These are phyloP conservation scores for Cerioporus squamosus DNA, from an alignment of 1,284 basidiomycete species.

Conservation along the genomic window DNA sequence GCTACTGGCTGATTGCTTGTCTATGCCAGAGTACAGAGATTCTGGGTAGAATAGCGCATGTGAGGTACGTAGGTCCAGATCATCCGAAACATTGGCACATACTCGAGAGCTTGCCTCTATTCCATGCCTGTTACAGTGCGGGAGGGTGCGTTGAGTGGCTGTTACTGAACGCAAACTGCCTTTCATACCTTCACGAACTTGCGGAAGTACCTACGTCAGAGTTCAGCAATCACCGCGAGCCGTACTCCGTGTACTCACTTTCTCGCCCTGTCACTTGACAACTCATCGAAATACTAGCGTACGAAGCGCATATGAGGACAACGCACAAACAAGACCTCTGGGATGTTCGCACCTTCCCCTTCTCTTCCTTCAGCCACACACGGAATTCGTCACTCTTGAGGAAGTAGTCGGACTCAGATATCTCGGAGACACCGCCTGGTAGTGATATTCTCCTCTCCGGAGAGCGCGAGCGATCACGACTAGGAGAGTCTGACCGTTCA, in stretches of 20 bases:
- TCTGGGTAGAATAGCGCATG: constrained; percentile 39
- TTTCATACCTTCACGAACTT: constrained; percentile 75
- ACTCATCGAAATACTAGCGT: constrained; percentile 73
- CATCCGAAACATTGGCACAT: constrained; percentile 21
- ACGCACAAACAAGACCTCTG: neutral
- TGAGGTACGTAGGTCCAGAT: neutral
- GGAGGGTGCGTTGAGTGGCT: too few relatives aligned
- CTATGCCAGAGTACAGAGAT: constrained; percentile 62
- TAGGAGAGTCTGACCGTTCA: constrained; percentile 16
- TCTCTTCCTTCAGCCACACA: constrained; percentile 79
- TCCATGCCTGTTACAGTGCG: constrained; percentile 72
- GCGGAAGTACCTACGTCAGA: constrained; percentile 69
- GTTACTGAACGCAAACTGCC: too few relatives aligned
- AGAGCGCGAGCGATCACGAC: constrained; percentile 44
- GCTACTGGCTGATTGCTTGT: constrained; percentile 52
- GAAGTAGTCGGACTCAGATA: constrained; percentile 79
- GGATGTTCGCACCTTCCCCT: constrained; percentile 61
- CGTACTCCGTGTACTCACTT: constrained; percentile 50
- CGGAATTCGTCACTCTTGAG: constrained; percentile 78
- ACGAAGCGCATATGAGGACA: neutral
- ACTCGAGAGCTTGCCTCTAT: constrained; percentile 72
- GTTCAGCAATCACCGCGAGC: constrained; percentile 33
- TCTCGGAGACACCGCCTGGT: constrained; percentile 56
- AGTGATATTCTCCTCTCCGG: constrained; percentile 47
- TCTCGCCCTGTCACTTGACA: constrained; percentile 73